Evolutionary conservation across 352 stramenopile species (phyloP).

Genomic region (Pythium dissotocum): DNA sequence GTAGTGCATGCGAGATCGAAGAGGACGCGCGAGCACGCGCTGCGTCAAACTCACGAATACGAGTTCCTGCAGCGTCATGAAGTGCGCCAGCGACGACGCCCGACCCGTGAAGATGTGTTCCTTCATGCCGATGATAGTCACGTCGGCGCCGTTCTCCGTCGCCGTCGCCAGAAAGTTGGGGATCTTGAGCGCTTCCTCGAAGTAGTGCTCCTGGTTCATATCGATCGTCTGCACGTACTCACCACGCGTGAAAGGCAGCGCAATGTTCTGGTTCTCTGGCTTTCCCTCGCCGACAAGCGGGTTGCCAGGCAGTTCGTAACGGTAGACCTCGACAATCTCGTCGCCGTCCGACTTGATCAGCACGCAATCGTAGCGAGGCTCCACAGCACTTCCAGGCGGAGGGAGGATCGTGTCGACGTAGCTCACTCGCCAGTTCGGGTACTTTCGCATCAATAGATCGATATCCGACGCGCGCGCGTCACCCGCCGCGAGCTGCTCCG

Average conservation of each 20-base stretch:
- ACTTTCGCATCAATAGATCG: slow-evolving; percentile 96
- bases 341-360: slow-evolving; percentile 83
- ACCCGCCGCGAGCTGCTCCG: slow-evolving; percentile 68
- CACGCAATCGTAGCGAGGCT: slow-evolving; percentile 80
- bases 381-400: slow-evolving; percentile 59
- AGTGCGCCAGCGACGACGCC: slow-evolving; percentile 80
- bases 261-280: slow-evolving; percentile 88
- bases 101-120: slow-evolving; percentile 89
- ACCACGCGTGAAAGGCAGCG: slow-evolving; percentile 81
- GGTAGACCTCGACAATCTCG: slow-evolving; percentile 87
- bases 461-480: slow-evolving; percentile 93
- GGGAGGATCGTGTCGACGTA: slow-evolving; percentile 87
- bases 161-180: slow-evolving; percentile 84
- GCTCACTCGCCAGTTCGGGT: slow-evolving; percentile 92
- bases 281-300: slow-evolving; percentile 86
- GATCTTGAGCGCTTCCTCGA: slow-evolving; percentile 90
- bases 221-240: slow-evolving; percentile 90
- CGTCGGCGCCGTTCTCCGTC: slow-evolving; percentile 60
- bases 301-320: slow-evolving; percentile 82
- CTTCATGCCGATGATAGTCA: slow-evolving; percentile 89
- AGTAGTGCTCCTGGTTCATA: slow-evolving; percentile 92
- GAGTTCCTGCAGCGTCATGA: slow-evolving; percentile 88
- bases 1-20: slow-evolving; percentile 87
- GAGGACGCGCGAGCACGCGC: slow-evolving; percentile 71
- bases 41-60: slow-evolving; percentile 89